Evolutionary conservation across 1,284 basidiomycete genomes (phyloP).

Genomic region (Phenoliferia sp.): DNA sequence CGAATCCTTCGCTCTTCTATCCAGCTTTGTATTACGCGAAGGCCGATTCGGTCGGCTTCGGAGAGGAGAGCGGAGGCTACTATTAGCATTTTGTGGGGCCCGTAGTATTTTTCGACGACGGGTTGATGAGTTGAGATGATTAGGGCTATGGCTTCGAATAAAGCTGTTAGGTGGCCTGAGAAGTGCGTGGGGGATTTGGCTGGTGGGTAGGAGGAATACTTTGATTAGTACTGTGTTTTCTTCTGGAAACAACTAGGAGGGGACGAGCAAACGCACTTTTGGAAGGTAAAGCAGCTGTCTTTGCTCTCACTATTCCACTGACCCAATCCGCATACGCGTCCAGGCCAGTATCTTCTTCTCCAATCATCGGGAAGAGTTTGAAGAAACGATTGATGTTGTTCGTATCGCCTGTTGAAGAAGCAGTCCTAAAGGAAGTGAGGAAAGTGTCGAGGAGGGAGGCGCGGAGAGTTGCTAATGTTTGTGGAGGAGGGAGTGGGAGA

Average conservation of each 20-base stretch:
- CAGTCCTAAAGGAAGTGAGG: constrained; percentile 67
- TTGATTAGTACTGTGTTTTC: constrained; percentile 1
- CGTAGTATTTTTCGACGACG: constrained; percentile 97
- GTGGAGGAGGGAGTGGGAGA: constrained; percentile 74
- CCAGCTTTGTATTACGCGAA: constrained; percentile 75
- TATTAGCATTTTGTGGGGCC: constrained; percentile 70
- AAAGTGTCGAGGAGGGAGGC: constrained; percentile 73
- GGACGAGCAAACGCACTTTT: constrained; percentile 57
- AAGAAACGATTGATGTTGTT: constrained; percentile 84
- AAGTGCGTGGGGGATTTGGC: constrained; percentile 86
- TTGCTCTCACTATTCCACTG: constrained; percentile 75
- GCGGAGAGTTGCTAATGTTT: constrained; percentile 72
- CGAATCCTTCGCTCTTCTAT: constrained; percentile 67
- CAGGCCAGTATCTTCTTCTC: constrained; percentile 76
- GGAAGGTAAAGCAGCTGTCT: constrained; percentile 61
- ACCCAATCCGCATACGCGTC: constrained; percentile 91
- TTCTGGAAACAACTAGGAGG: constrained; percentile 1
- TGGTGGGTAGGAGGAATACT: constrained; percentile 43
- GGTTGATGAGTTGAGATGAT: constrained; percentile 97
- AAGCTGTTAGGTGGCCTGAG: constrained; percentile 73
- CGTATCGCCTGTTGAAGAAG: constrained; percentile 72
- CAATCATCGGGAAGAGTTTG: constrained; percentile 91
- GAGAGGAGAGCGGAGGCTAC: constrained; percentile 73
- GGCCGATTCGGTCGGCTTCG: constrained; percentile 81
- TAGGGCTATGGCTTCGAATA: constrained; percentile 92